Conservation (phyloP, 2,329 filamentous ascomycete species). For the Fusarium denticulatum region DNA sequence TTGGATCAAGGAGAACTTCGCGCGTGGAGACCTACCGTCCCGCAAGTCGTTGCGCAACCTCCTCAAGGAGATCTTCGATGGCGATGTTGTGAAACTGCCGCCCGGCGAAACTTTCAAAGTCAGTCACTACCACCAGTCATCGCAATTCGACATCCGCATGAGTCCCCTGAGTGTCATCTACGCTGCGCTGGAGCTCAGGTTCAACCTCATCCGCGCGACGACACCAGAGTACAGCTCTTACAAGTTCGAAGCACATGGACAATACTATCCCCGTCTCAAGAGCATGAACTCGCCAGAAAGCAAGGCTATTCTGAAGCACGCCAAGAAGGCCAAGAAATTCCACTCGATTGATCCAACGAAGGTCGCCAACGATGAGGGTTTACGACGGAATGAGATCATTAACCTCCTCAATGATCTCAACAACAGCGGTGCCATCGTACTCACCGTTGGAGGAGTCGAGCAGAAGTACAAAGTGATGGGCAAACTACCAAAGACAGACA, state of each 20-base stretch:
- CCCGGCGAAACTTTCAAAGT: conserved; percentile 48
- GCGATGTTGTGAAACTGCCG: conserved; percentile 33
- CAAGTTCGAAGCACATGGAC: conserved; percentile 54
- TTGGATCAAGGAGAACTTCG: conserved; percentile 67
- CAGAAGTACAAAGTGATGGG: conserved; percentile 64
- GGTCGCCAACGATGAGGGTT: conserved; percentile 43
- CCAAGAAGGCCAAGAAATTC: conserved; percentile 54
- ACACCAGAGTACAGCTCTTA: conserved; percentile 68
- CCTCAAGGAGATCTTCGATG: conserved; percentile 61
- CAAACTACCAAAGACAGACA: conserved; percentile 53
- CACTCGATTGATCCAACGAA: conserved; percentile 60
- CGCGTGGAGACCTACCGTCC: conserved; percentile 68
- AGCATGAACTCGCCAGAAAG: conserved; percentile 54
- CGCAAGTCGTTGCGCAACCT: conserved; percentile 57
- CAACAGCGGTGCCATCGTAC: conserved; percentile 58
- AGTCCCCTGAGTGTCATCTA: conserved; percentile 64
- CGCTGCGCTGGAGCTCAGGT: conserved; percentile 68
- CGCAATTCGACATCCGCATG: conserved; percentile 63
- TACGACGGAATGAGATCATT: conserved; percentile 60
- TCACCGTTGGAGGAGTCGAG: conserved; percentile 62
- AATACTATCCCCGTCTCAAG: conserved; percentile 46
- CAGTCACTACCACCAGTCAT: conserved; percentile 56
- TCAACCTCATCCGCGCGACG: conserved; percentile 64
- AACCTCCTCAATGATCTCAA: conserved; percentile 64
- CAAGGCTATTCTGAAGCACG: conserved; percentile 54